Conservation (phyloP, 2,329 filamentous ascomycete species). For the Hymenoscyphus repandus region DNA sequence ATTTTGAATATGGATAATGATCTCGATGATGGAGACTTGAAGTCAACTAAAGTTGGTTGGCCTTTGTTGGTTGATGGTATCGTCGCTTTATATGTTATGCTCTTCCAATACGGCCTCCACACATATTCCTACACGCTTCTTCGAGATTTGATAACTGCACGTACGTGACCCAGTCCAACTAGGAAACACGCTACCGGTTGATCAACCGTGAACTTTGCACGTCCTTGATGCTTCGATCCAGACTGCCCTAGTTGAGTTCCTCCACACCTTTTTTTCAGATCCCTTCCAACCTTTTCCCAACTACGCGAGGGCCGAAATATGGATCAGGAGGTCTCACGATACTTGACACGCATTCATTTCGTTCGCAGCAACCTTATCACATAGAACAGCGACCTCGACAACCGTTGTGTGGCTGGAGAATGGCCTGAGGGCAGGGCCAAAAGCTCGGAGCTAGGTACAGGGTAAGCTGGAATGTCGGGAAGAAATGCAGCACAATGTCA, state of each 20-base stretch:
- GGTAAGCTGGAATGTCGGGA: slow-evolving; percentile 12
- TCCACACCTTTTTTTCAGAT: slow-evolving; percentile 27
- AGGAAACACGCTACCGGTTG: slow-evolving; percentile 25
- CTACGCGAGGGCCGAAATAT: slow-evolving; percentile 14
- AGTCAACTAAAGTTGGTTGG: not conserved
- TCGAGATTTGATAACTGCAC: slow-evolving; percentile 7
- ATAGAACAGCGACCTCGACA: not conserved
- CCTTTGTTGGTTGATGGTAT: slow-evolving; percentile 1
- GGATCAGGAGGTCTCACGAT: slow-evolving; percentile 25
- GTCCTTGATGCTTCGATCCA: slow-evolving; percentile 25
- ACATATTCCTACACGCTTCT: slow-evolving; percentile 4
- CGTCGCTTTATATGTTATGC: slow-evolving; percentile 8
- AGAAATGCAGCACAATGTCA: slow-evolving; percentile 17
- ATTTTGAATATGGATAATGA: too few relatives aligned
- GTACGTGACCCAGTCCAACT: slow-evolving; percentile 20
- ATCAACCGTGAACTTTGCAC: slow-evolving; percentile 27
- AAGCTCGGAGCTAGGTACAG: slow-evolving; percentile 14
- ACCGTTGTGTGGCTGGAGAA: slow-evolving; percentile 5
- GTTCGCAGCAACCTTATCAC: slow-evolving; percentile 24
- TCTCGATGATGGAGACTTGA: not conserved
- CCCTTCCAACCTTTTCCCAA: slow-evolving; percentile 18
- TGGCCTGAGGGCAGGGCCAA: slow-evolving; percentile 15
- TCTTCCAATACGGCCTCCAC: slow-evolving; percentile 5
- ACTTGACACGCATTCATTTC: slow-evolving; percentile 11
- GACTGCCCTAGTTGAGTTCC: slow-evolving; percentile 22